Base-by-base conservation (phyloP, 2,329 filamentous ascomycete species). In the Aspergillus japonicus region DNA sequence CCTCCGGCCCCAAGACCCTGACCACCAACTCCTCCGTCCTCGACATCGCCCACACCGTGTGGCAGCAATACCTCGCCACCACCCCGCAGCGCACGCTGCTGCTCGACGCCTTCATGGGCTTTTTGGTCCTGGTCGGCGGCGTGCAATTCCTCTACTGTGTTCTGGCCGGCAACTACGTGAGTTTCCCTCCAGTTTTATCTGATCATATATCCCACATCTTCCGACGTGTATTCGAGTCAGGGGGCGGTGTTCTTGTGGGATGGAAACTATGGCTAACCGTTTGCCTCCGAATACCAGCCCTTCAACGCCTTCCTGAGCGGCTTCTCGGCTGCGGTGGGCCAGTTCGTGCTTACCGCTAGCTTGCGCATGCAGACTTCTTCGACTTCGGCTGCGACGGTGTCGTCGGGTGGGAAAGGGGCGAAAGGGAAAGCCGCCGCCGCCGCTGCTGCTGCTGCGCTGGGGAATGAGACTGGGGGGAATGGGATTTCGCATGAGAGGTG, bases 231-330 rank as follows among this genome's bases (percentile, higher is more conserved):
- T 26, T 26, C 24, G 24, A 26, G 24, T 26, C 24, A 26, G 6
- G 24, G 23, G 23, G 23, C 0, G 21, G 21, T 21, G 21, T 26
- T 26, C 24, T 26, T 7, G 24, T 26, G 24, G 24, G 24, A 26
- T 29, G 7, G 7, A 29, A 8, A 29, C 26, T 7, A 8, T 29
- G 26, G 26, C 26, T 29, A 29, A 29, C 7, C 8, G 26, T 29
- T 29, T 29, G 0, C 6, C 2, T 29, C 26, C 7, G 2, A 16
- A 26, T 44, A 51, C 10, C 72, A 98, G 94, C 95, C 95, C 10
- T 99, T 99, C 84, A 99, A 99, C 77, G 95, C 96, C 65, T 99
- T 99, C 82, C 87, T 99, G 33, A 91, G 93, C 33, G 96, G 95
- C 51, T 99, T 99, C 82, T 88, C 87, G 62, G 92, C 94, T 16